Percentiles rank a stretch among this genome's conserved stretches.
phyloP scores from a whole-genome alignment of 768 basidiomycete species.

The Russula compacta region DNA sequence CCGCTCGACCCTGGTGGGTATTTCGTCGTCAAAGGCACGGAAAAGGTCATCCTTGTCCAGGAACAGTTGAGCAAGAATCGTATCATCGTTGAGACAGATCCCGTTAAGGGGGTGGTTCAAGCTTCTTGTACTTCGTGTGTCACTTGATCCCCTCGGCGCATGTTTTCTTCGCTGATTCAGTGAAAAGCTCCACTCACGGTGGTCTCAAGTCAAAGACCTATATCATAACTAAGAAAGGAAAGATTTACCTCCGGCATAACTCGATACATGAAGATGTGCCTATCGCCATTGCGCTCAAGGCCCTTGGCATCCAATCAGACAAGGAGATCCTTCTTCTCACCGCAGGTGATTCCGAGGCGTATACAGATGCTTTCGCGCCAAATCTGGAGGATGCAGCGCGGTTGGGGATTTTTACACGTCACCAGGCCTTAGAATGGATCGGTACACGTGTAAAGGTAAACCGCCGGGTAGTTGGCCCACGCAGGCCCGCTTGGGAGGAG shows the following conservation, averaged over 20 bases:
- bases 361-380: conserved; percentile 77
- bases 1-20: conserved; percentile 99
- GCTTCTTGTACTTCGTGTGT: conserved; percentile 94
- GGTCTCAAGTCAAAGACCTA: conserved; percentile 96
- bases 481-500: conserved; percentile 86
- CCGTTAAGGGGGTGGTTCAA: conserved; percentile 81
- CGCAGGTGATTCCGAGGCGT: conserved; percentile 84
- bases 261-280: conserved; percentile 96
- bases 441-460: conserved; percentile 89
- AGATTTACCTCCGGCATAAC: conserved; percentile 95
- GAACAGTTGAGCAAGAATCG: conserved; percentile 98
- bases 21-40: conserved; percentile 97
- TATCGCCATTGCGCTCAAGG: conserved; percentile 92
- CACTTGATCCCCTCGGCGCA: neutral
- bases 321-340: conserved; percentile 94
- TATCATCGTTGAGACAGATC: conserved; percentile 95
- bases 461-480: conserved; percentile 67
- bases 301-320: conserved; percentile 92
- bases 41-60: conserved; percentile 98
- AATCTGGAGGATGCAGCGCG: conserved; percentile 93
- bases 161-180: conserved; percentile 9
- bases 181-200: conserved; percentile 62
- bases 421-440: conserved; percentile 93
- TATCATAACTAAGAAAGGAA: conserved; percentile 88
- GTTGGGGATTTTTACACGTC: conserved; percentile 81